phyloP scores from a whole-genome alignment of 1,284 basidiomycete genomes.

The Phenoliferia sp. region DNA sequence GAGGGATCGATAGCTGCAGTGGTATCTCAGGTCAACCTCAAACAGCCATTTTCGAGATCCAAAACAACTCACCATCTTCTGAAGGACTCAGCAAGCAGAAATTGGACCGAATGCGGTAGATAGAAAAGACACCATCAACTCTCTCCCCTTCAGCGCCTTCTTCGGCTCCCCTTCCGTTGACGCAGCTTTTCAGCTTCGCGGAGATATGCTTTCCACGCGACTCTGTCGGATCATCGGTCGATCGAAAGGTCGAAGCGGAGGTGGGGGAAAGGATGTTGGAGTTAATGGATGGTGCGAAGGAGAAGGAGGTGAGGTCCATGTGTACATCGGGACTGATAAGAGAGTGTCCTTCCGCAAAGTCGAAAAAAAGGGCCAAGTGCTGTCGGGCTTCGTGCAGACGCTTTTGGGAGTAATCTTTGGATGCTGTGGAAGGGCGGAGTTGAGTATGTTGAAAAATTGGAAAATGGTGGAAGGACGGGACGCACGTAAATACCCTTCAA shows the following conservation, averaged over 20 bases:
- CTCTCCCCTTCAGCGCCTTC: not conserved
- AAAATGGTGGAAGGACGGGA: not conserved
- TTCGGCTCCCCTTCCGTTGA: not conserved
- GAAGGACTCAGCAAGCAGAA: not conserved
- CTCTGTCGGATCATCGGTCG: not conserved
- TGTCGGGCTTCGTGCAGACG: not conserved
- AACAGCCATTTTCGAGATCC: too few relatives aligned
- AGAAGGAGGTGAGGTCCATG: not conserved
- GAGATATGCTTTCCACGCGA: not conserved
- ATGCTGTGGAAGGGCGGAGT: not conserved
- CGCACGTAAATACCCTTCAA: conserved; percentile 12
- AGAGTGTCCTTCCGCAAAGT: conserved; percentile 20
- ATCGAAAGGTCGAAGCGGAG: not conserved
- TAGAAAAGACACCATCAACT: not conserved
- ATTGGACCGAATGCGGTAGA: conserved; percentile 1
- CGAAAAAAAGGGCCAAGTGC: conserved; percentile 15
- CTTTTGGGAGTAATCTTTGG: not conserved
- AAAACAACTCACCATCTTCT: not conserved
- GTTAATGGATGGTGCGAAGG: not conserved
- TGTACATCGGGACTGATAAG: conserved; percentile 4
- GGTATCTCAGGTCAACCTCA: too few relatives aligned
- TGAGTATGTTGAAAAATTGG: not conserved
- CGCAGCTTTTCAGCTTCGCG: not conserved
- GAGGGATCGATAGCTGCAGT: not conserved
- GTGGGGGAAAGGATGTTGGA: not conserved